Base-by-base conservation (phyloP, 768 basidiomycete genomes). In the Naematelia encephala region DNA sequence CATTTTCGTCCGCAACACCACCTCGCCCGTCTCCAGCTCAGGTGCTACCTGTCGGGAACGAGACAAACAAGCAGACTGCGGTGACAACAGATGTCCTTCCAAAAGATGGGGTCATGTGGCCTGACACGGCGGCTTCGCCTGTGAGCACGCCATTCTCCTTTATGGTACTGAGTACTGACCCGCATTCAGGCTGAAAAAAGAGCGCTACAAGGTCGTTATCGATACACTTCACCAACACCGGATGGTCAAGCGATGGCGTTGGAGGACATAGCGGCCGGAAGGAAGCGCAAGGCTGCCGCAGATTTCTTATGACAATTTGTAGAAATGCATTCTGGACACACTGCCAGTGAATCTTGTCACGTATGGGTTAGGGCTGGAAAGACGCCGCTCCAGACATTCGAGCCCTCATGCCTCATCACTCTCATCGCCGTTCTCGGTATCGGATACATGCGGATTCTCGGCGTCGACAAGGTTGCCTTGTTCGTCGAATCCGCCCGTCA, bases 261-360 rank as follows among this genome's bases (percentile, higher is more conserved):
- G 10, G 56, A 48, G 13, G 64, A 54, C n/a, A 58, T 57, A 14
- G 54, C 57, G n/a, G 51, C 61, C 14, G 56, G 65, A 25, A 48
- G 55, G 42, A 76, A 76, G 49, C 60, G 75, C 26, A 76, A 76
- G 66, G 75, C 75, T 3, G 75, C 74, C n/a, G 74, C 86, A 80
- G 43, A 99, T 86, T 72, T 89, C 86, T 47, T 86, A 84, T 73
- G 67, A 44, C 8, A n/a, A 45, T 29, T 50, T 50, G 48, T 50
- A 27, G n/a, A 50, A 12, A 53, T 39, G 34, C 34, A 39, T 39
- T 39, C 16, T n/a, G n/a, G n/a, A n/a, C n/a, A n/a, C n/a, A n/a
- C n/a, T n/a, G n/a, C n/a, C n/a, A n/a, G n/a, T n/a, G n/a, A n/a
- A n/a, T n/a, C n/a, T n/a, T n/a, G n/a, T n/a, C n/a, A n/a, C n/a